A percentile compares a stretch with the other conserved stretches of the same genome.
phyloP scores from a whole-genome alignment of 805 yeast species.

The Saturnispora bothae region DNA sequence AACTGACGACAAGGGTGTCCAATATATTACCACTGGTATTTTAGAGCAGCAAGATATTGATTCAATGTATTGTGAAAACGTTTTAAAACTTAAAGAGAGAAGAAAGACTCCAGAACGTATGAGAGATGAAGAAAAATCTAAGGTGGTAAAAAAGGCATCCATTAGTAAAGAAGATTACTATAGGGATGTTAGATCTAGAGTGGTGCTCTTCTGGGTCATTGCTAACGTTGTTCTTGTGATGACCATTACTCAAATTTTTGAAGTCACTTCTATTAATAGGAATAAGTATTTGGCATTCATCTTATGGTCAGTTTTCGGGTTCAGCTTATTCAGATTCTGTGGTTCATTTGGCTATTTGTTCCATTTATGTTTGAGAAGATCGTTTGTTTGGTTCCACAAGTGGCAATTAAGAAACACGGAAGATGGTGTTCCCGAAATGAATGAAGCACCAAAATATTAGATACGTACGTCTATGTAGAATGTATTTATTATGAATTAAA shows the following conservation, averaged over 20 bases:
- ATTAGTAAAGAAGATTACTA: constrained; percentile 72
- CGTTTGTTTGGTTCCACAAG: constrained; percentile 24
- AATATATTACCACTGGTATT: constrained; percentile 72
- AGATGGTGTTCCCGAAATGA: constrained; percentile 14
- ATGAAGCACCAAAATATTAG: constrained; percentile 9
- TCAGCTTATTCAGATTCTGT: constrained; percentile 70
- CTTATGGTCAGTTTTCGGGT: constrained; percentile 83
- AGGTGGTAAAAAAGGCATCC: constrained; percentile 28
- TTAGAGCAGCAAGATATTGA: constrained; percentile 70
- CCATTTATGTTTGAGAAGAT: constrained; percentile 27
- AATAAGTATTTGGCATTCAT: constrained; percentile 77
- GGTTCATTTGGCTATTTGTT: constrained; percentile 70
- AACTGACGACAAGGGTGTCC: constrained; percentile 72
- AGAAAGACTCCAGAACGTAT: constrained; percentile 49
- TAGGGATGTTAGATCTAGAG: constrained; percentile 87
- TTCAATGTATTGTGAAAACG: constrained; percentile 66
- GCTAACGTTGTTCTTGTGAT: constrained; percentile 71
- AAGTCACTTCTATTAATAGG: constrained; percentile 49
- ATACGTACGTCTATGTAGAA: not conserved
- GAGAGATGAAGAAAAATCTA: constrained; percentile 30
- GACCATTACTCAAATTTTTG: constrained; percentile 78
- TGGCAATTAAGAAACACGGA: constrained; percentile 21
- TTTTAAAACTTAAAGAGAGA: constrained; percentile 61
- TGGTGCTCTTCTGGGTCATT: constrained; percentile 91
- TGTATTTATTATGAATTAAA: not conserved